Percentiles rank a stretch among this genome's conserved stretches.
These are phyloP conservation scores for Debaryomycetaceae sp. DNA, from an alignment of 1,139 yeast genomes.

Conservation along the genomic window DNA sequence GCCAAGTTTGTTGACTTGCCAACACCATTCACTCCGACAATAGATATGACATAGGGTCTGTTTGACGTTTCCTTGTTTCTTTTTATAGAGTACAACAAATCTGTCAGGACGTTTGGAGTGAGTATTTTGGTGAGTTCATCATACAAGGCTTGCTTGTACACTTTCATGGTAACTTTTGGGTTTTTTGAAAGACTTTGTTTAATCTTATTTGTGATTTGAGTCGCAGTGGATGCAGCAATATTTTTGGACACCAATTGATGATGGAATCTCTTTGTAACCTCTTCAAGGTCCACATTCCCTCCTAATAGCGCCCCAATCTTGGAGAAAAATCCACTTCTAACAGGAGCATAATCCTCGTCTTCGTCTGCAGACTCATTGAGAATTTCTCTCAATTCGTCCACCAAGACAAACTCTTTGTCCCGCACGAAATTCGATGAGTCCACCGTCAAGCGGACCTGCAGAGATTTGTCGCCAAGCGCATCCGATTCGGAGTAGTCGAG, in stretches of 20 bases:
- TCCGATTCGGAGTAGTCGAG: conserved; percentile 27
- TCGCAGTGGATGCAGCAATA: conserved; percentile 33
- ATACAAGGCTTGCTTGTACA: conserved; percentile 48
- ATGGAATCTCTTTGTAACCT: conserved; percentile 29
- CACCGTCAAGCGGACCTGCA: no score
- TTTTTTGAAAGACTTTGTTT: conserved; percentile 19
- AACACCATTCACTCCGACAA: conserved; percentile 96
- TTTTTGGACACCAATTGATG: conserved; percentile 35
- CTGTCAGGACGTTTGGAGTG: conserved; percentile 89
- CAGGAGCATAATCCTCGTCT: conserved; percentile 7
- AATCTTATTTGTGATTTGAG: conserved; percentile 25
- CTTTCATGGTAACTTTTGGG: conserved; percentile 18
- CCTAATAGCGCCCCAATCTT: conserved; percentile 31
- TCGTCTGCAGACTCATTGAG: conserved; percentile 25
- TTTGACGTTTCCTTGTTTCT: conserved; percentile 20
- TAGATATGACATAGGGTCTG: conserved; percentile 84
- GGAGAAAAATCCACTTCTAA: conserved; percentile 14
- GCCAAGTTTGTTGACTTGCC: conserved; percentile 95
- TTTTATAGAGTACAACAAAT: conserved; percentile 75
- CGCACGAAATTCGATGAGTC: conserved; percentile 25
- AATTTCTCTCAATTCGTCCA: conserved; percentile 32
- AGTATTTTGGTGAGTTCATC: conserved; percentile 72
- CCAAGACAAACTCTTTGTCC: conserved; percentile 32
- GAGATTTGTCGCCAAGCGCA: conserved; percentile 4
- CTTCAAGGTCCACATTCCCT: conserved; percentile 24